These are phyloP conservation scores for Neurospora tetraspora DNA, from an alignment of 495 filamentous ascomycete species.

Conservation along the genomic window DNA sequence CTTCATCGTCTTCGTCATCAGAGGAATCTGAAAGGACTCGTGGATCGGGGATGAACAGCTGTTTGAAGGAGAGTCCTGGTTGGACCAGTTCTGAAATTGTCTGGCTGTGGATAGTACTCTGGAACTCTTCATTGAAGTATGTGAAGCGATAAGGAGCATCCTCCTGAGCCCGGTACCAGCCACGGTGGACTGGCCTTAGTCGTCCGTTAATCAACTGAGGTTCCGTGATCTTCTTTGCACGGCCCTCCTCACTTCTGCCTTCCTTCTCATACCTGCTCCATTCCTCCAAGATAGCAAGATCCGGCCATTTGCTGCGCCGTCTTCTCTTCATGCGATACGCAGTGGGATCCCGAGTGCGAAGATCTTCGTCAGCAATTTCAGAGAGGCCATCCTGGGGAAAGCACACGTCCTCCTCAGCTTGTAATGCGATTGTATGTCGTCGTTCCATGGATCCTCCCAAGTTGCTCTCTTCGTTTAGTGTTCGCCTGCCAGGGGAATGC, in stretches of 20 bases:
- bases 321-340: conserved; percentile 37
- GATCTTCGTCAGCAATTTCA: conserved; percentile 70
- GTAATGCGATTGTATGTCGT: conserved; percentile 36
- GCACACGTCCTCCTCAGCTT: conserved; percentile 83
- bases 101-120: conserved; percentile 88
- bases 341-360: conserved; percentile 18
- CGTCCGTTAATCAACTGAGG: conserved; percentile 85
- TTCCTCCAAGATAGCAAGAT: conserved; percentile 68
- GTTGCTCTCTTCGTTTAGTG: conserved; percentile 25
- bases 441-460: conserved; percentile 28
- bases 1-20: conserved; percentile 51
- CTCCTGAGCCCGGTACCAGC: conserved; percentile 81
- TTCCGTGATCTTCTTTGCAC: conserved; percentile 85
- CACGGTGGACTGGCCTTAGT: conserved; percentile 55
- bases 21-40: conserved; percentile 43
- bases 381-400: conserved; percentile 74
- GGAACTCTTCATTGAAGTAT: conserved; percentile 96
- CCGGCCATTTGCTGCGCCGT: conserved; percentile 45
- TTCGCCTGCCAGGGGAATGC: conserved; percentile 21
- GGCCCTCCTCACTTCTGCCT: conserved; percentile 72
- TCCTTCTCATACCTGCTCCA: conserved; percentile 92
- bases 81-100: conserved; percentile 87
- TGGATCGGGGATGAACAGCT: conserved; percentile 62
- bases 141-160: conserved; percentile 92
- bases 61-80: conserved; percentile 68